phyloP scores from a whole-genome alignment of 2,329 filamentous ascomycete genomes.

The Tolypocladium nubicola region DNA sequence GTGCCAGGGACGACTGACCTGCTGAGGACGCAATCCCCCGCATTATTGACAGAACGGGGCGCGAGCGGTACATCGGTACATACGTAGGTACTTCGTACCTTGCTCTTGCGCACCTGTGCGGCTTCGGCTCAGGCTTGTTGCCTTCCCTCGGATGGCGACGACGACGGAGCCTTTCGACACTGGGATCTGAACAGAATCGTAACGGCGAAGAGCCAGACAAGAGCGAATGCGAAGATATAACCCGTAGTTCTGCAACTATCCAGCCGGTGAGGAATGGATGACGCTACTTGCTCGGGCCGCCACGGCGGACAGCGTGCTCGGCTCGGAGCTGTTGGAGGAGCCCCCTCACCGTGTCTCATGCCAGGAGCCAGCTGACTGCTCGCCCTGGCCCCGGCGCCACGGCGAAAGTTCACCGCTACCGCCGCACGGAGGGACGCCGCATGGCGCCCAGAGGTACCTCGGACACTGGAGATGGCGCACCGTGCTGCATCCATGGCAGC shows the following conservation, averaged over 20 bases:
- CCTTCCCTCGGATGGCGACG: background rate
- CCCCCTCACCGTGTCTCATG: background rate
- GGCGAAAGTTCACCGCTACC: background rate
- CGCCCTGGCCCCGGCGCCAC: background rate
- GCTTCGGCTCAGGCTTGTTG: background rate
- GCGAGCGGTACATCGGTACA: background rate
- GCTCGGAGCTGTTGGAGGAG: background rate
- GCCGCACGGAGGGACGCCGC: background rate
- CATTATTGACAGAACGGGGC: background rate
- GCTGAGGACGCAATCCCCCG: background rate
- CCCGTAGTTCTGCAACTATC: too few species aligned
- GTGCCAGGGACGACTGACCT: constrained; percentile 1
- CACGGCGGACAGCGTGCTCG: background rate
- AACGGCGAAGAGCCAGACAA: background rate
- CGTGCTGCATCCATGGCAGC: background rate
- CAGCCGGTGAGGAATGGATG: background rate
- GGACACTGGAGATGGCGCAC: background rate
- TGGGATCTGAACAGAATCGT: background rate
- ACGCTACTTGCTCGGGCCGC: background rate
- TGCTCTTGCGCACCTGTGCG: background rate
- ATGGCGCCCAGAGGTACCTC: too few species aligned
- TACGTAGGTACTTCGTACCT: background rate
- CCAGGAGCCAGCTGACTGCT: background rate
- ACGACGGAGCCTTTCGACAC: background rate
- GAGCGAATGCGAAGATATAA: background rate